Conservation (phyloP, 345 rosid genomes). For the Aquilaria yunnanensis region DNA sequence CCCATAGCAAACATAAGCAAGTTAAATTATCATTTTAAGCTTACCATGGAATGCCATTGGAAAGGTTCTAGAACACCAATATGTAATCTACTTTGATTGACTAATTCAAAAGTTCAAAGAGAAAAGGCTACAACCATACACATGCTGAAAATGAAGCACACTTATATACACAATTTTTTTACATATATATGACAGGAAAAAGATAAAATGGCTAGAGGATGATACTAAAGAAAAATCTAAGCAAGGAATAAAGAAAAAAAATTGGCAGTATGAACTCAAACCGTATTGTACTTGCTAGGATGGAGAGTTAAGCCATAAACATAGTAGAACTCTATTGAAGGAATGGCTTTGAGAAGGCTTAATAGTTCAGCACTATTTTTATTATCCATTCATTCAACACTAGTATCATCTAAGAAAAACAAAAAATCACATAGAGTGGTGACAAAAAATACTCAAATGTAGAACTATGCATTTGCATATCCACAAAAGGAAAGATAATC, state of each 20-base stretch:
- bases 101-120: conserved; percentile 20
- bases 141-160: not conserved
- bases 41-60: conserved; percentile 82
- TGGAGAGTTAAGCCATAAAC: conserved; percentile 86
- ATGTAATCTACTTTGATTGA: conserved; percentile 78
- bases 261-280: conserved; percentile 11
- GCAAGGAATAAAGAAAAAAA: not conserved
- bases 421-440: too few relatives aligned
- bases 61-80: conserved; percentile 80
- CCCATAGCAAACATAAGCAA: too few relatives aligned
- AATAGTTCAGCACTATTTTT: conserved; percentile 36
- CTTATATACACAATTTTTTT: not conserved
- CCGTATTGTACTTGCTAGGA: conserved; percentile 66
- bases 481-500: too few relatives aligned
- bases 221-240: too few relatives aligned
- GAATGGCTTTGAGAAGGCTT: conserved; percentile 48
- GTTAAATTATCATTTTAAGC: not conserved
- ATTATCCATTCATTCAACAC: conserved; percentile 28
- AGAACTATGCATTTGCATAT: too few relatives aligned
- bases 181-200: not conserved
- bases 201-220: too few relatives aligned
- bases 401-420: too few relatives aligned
- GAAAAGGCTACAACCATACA: not conserved
- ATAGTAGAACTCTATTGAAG: conserved; percentile 77
- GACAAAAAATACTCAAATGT: too few relatives aligned